Conservation (phyloP, 2,329 filamentous ascomycete species). For the Decorospora gaudefroyi region DNA sequence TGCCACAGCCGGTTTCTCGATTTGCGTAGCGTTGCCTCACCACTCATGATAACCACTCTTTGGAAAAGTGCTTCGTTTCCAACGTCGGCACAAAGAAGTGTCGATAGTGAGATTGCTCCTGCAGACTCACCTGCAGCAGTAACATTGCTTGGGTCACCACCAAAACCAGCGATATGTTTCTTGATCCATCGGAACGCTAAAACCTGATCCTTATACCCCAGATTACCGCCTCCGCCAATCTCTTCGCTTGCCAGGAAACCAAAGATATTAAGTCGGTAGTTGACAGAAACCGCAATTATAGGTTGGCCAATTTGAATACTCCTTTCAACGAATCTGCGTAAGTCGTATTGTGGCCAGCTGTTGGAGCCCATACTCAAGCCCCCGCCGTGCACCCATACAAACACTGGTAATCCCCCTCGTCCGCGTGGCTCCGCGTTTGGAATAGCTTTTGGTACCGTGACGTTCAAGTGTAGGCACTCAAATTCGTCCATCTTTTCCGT, state of each 20-base stretch:
- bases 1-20: slow-evolving; percentile 35
- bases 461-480: slow-evolving; percentile 42
- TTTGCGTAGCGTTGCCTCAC: slow-evolving; percentile 37
- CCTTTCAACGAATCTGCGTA: slow-evolving; percentile 52
- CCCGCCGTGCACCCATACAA: slow-evolving; percentile 61
- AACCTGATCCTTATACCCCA: slow-evolving; percentile 44
- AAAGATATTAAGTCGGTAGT: slow-evolving; percentile 40
- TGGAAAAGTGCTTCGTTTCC: slow-evolving; percentile 32
- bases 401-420: slow-evolving; percentile 51
- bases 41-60: slow-evolving; percentile 39
- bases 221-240: slow-evolving; percentile 46
- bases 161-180: slow-evolving; percentile 47
- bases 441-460: slow-evolving; percentile 38
- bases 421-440: not conserved
- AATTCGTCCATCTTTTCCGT: slow-evolving; percentile 41
- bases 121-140: slow-evolving; percentile 55
- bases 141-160: slow-evolving; percentile 47
- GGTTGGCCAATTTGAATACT: slow-evolving; percentile 52
- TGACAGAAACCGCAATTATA: slow-evolving; percentile 50
- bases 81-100: slow-evolving; percentile 34
- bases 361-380: slow-evolving; percentile 56
- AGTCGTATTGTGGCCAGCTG: slow-evolving; percentile 59
- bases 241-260: slow-evolving; percentile 53
- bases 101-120: slow-evolving; percentile 47
- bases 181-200: slow-evolving; percentile 48